Evolutionary conservation across 1,284 basidiomycete genomes (phyloP).

Genomic region (Psilocybe mexicana): DNA sequence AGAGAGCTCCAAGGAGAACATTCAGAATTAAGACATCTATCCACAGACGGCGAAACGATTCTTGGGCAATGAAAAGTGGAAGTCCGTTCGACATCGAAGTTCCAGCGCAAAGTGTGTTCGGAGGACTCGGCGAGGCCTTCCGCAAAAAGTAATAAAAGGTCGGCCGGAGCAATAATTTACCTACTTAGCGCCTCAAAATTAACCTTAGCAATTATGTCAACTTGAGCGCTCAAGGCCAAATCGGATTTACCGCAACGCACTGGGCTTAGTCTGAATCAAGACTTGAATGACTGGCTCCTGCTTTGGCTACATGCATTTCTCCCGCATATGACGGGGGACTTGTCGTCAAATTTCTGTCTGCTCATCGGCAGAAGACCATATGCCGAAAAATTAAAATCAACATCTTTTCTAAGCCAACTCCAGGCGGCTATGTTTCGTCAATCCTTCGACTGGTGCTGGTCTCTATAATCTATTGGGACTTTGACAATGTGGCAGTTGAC

Average conservation of each 20-base stretch:
- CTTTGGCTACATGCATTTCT: not conserved
- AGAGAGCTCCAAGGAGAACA: no score
- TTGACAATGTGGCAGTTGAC: no score
- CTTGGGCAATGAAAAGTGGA: no score
- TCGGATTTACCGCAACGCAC: not conserved
- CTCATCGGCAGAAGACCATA: not conserved
- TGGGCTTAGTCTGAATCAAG: not conserved
- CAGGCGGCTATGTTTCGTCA: no score
- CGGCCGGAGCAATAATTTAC: not conserved
- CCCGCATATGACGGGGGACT: not conserved
- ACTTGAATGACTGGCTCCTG: conserved; percentile 3
- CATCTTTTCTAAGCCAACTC: not conserved
- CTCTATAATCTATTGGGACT: no score
- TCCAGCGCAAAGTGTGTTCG: no score
- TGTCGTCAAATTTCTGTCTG: not conserved
- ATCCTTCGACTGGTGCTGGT: no score
- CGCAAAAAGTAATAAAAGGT: no score
- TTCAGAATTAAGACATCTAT: no score
- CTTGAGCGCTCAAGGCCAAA: conserved; percentile 2
- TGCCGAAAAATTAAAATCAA: not conserved
- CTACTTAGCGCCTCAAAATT: not conserved
- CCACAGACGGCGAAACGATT: not conserved
- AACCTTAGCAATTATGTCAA: not conserved
- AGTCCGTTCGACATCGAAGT: no score
- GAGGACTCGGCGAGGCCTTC: no score